Evolutionary conservation across 768 basidiomycete species (phyloP), one percentile per base, ranked within the genome.

Genomic region (Rhizopogon vulgaris): DNA sequence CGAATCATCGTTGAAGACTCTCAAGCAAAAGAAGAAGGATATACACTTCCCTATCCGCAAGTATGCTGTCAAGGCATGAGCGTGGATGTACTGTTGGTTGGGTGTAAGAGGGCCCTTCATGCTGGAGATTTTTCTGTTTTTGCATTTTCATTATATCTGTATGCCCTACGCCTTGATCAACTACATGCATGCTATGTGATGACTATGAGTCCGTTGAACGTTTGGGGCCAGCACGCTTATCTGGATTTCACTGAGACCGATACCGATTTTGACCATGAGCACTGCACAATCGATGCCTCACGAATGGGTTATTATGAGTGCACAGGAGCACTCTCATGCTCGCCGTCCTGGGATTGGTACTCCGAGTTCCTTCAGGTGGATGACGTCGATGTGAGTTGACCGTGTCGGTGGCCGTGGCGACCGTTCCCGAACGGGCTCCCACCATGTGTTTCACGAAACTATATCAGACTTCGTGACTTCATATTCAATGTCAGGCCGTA

Each of bases 21-120:
- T 89, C 73, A 91, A 87, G 77, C 92, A 94, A 72, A 78, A 74
- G 73, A 97, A 97, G 88, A 94, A 89, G 80, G 87, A 93, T 56
- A 78, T 79, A 62, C 94, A 96, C 79, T 96, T 96, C 80, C 92
- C 94, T 36, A 68, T 77, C 67, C 81, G 94, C 71, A 95, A 94
- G 76, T 99, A 87, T 73, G 94, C 94, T 57, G 87, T 97, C 71
- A 94, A 90, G 83, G 93, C 91, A 77, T 86, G 72, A 82, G 70
- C 54, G 59, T 37, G 48, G 45, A 41, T 49, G 37, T 48, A 61
- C 24, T 62, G 58, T 66, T 58, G 57, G 41, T 53, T 55, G 60
- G 60, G 55, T 54, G 49, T 24, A 47, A 41, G 51, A 46, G 57
- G 39, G 43, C 37, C 38, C n/a, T 24, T 42, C 48, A 48, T 52